Conservation (phyloP, 2,329 filamentous ascomycete genomes). For the Alternaria sp. region DNA sequence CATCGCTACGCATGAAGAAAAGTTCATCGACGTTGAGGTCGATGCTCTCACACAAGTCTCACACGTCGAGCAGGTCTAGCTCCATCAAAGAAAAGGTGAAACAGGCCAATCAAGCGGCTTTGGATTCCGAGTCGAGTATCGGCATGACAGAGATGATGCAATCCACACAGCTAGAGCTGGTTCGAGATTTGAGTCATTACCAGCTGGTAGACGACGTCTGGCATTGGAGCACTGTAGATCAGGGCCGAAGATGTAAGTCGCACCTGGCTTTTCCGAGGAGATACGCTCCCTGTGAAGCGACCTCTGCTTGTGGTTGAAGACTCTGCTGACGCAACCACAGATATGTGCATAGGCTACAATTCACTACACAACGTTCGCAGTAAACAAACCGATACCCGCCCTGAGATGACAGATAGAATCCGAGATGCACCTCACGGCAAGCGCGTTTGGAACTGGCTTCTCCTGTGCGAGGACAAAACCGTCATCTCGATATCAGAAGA, state of each 20-base stretch:
- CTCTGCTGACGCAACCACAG: conserved; percentile 50
- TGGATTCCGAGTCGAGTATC: conserved; percentile 49
- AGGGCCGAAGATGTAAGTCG: conserved; percentile 67
- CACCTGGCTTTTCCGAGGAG: not conserved
- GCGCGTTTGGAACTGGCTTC: conserved; percentile 74
- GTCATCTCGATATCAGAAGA: conserved; percentile 75
- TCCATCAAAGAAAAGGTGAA: conserved; percentile 25
- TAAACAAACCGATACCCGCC: conserved; percentile 31
- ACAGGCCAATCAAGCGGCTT: conserved; percentile 21
- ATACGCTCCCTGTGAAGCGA: not conserved
- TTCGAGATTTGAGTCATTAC: conserved; percentile 60
- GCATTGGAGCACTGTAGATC: conserved; percentile 77
- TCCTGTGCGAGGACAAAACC: conserved; percentile 74
- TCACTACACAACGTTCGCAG: conserved; percentile 61
- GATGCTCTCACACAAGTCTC: conserved; percentile 40
- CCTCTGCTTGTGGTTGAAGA: not conserved
- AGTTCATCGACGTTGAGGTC: conserved; percentile 46
- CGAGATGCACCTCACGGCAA: conserved; percentile 59
- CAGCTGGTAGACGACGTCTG: conserved; percentile 74
- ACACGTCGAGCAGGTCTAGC: conserved; percentile 32
- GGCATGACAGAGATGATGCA: conserved; percentile 49
- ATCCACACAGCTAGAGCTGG: conserved; percentile 48
- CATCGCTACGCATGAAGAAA: conserved; percentile 34
- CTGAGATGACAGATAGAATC: conserved; percentile 45
- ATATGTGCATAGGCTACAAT: conserved; percentile 76